These are phyloP conservation scores for Acanthamoeba castellanii DNA, from an alignment of 208 protist species.

Conservation along the genomic window DNA sequence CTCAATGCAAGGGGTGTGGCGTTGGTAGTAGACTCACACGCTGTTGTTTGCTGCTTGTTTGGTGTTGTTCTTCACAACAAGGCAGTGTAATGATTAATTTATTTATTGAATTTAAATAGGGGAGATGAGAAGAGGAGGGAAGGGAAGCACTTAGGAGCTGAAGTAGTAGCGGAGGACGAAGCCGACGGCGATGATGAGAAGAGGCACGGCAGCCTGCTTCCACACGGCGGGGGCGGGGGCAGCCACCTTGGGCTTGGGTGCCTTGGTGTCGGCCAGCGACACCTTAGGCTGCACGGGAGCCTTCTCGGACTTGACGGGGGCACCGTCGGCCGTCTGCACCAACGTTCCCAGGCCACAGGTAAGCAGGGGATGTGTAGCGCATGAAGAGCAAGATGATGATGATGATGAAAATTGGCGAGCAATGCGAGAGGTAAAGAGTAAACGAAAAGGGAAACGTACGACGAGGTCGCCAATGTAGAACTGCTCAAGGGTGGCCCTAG, in stretches of 20 bases:
- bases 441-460: not conserved
- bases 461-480: conserved; percentile 76
- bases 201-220: conserved; percentile 57
- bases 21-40: too few species aligned
- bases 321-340: not conserved
- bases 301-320: not conserved
- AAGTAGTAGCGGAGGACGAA: conserved; percentile 64
- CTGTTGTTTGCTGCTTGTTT: too few species aligned
- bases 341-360: too few species aligned
- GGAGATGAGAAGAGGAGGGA: not conserved
- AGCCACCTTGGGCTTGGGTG: conserved; percentile 30
- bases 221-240: conserved; percentile 24
- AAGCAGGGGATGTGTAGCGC: not conserved
- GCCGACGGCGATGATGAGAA: conserved; percentile 65
- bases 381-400: not conserved
- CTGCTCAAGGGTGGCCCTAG: conserved; percentile 65
- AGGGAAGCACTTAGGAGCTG: not conserved
- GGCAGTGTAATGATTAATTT: too few species aligned
- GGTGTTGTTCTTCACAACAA: too few species aligned
- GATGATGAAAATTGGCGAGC: not conserved
- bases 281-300: not conserved
- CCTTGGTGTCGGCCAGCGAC: not conserved
- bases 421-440: not conserved
- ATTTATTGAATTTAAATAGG: not conserved
- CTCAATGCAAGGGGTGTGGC: too few species aligned